Evolutionary conservation across 169 alveolate genomes (phyloP).

Genomic region (Eimeria mitis): DNA sequence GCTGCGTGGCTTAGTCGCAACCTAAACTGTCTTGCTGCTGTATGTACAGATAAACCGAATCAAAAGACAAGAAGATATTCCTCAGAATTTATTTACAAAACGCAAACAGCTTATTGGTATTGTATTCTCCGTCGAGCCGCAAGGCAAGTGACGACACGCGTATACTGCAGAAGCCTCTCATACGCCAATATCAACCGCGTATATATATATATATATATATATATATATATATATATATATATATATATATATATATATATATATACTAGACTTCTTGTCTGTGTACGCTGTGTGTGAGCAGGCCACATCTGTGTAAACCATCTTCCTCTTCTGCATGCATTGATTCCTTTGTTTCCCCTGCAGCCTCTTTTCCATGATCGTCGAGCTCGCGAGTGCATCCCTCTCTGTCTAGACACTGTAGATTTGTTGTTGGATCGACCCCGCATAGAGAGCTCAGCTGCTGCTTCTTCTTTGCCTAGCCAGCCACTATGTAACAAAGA

Average conservation of each 20-base stretch:
- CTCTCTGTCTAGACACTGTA: conserved; percentile 45
- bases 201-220: no score
- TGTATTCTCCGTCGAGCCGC: conserved; percentile 36
- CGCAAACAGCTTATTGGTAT: conserved; percentile 22
- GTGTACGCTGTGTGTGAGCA: conserved; percentile 3
- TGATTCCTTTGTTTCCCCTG: conserved; percentile 26
- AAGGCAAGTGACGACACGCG: conserved; percentile 47
- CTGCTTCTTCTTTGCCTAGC: neutral
- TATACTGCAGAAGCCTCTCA: neutral
- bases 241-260: neutral
- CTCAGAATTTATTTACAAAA: neutral
- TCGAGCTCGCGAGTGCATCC: conserved; percentile 9
- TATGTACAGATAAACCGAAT: conserved; percentile 41
- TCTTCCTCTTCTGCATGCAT: conserved; percentile 7
- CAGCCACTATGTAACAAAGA: neutral
- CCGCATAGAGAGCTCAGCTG: neutral
- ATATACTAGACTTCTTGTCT: neutral
- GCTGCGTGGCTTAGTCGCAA: neutral
- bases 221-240: neutral
- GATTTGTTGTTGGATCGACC: neutral
- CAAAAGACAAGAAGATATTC: conserved; percentile 16
- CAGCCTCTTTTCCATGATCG: neutral
- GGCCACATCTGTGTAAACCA: conserved; percentile 19
- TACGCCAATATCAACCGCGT: no score
- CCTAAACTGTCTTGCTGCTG: neutral